phyloP scores from a whole-genome alignment of 306 rosid genomes.

The Hippophae rhamnoides region DNA sequence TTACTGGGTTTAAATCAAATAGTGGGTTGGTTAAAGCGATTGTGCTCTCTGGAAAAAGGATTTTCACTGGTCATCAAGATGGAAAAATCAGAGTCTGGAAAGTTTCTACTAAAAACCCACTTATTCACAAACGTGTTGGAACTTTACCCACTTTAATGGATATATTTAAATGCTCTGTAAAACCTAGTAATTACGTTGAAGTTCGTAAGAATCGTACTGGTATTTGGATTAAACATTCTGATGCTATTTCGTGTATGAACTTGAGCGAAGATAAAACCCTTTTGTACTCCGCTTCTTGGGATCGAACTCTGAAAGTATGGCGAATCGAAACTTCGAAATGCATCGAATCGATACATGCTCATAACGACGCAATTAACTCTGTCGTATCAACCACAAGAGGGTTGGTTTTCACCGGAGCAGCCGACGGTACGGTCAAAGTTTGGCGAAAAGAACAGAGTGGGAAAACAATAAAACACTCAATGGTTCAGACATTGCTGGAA shows the following conservation, averaged over 20 bases:
- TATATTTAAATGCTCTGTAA: conserved; percentile 59
- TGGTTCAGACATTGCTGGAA: no score
- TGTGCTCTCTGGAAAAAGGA: conserved; percentile 47
- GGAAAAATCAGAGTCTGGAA: conserved; percentile 81
- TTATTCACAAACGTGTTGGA: conserved; percentile 60
- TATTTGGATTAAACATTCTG: conserved; percentile 68
- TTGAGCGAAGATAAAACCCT: conserved; percentile 29
- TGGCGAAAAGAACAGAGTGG: conserved; percentile 42
- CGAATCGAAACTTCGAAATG: conserved; percentile 52
- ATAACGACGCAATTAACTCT: conserved; percentile 67
- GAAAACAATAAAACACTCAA: conserved; percentile 20
- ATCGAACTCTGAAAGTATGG: conserved; percentile 64
- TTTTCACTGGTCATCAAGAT: conserved; percentile 82
- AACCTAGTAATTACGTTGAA: conserved; percentile 60
- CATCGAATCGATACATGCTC: conserved; percentile 50
- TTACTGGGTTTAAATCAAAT: conserved; percentile 57
- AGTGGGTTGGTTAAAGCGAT: conserved; percentile 76
- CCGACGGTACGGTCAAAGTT: conserved; percentile 69
- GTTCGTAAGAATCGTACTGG: conserved; percentile 33
- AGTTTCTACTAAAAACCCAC: conserved; percentile 37
- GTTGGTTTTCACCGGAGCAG: conserved; percentile 53
- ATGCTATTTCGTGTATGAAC: conserved; percentile 66
- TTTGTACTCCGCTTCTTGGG: conserved; percentile 80
- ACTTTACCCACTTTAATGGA: conserved; percentile 67
- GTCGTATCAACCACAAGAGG: conserved; percentile 39